Percentiles rank a stretch among this genome's conserved stretches.
phyloP scores from a whole-genome alignment of 768 basidiomycete species.

The Cystobasidium tubakii region DNA sequence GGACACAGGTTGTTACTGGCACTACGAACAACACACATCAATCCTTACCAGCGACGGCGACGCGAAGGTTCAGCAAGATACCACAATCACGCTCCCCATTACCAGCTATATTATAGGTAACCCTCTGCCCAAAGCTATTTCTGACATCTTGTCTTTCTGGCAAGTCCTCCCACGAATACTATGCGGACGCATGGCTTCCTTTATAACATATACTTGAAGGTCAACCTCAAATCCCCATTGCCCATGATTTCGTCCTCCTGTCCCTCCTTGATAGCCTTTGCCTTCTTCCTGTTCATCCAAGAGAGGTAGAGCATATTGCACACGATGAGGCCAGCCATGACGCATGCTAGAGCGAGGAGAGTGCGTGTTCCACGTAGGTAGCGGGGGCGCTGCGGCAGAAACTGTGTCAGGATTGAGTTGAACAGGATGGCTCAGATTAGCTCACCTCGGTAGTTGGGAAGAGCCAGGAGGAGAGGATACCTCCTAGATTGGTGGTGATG shows the following conservation, averaged over 20 bases:
- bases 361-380: conserved; percentile 15
- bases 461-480: conserved; percentile 17
- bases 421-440: neutral
- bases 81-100: no score
- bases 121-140: no score
- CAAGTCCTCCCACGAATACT: neutral
- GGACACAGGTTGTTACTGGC: no score
- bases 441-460: neutral
- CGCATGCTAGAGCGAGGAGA: conserved; percentile 14
- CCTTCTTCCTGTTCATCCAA: conserved; percentile 6
- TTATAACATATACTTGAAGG: conserved; percentile 28
- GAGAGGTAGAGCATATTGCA: conserved; percentile 12
- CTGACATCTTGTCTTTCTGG: no score
- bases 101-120: no score
- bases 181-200: neutral
- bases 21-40: no score
- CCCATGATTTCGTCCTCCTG: neutral
- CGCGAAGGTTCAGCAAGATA: no score
- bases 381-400: conserved; percentile 1
- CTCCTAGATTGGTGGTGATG: conserved; percentile 27
- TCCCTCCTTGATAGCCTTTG: conserved; percentile 16
- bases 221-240: neutral
- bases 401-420: neutral
- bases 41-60: no score
- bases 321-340: conserved; percentile 6